Evolutionary conservation across 2,329 filamentous ascomycete species (phyloP).

Genomic region (Ophiostoma australiae): DNA sequence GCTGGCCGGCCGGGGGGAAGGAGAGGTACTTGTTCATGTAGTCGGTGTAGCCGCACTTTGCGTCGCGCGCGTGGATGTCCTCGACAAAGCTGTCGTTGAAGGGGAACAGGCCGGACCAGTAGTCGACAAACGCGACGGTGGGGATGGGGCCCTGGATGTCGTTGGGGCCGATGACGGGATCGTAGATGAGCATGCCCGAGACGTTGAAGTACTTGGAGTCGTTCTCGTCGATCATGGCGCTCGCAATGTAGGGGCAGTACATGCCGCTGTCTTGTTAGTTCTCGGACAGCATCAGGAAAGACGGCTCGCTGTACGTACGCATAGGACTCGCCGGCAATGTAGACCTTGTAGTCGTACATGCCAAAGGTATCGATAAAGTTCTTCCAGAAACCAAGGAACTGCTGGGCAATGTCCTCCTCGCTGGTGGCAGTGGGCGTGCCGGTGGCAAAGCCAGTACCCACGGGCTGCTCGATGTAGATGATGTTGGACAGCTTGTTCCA

Average conservation of each 20-base stretch:
- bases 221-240: conserved; percentile 64
- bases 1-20: conserved; percentile 61
- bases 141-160: conserved; percentile 44
- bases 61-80: conserved; percentile 47
- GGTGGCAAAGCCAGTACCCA: conserved; percentile 63
- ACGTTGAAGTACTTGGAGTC: conserved; percentile 64
- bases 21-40: conserved; percentile 58
- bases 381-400: conserved; percentile 74
- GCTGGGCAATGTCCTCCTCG: conserved; percentile 62
- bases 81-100: conserved; percentile 57
- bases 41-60: conserved; percentile 57
- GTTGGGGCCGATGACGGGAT: conserved; percentile 58
- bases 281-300: not conserved
- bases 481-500: conserved; percentile 74
- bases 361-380: conserved; percentile 69
- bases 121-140: conserved; percentile 55
- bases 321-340: conserved; percentile 69
- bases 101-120: conserved; percentile 55
- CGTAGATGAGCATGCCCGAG: conserved; percentile 65
- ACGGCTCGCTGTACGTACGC: conserved; percentile 36
- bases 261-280: conserved; percentile 41
- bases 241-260: conserved; percentile 67
- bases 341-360: conserved; percentile 64
- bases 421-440: conserved; percentile 59
- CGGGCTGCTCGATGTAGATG: conserved; percentile 67